phyloP scores from a whole-genome alignment of 2,329 filamentous ascomycete species.

The Colletotrichum nymphaeae region DNA sequence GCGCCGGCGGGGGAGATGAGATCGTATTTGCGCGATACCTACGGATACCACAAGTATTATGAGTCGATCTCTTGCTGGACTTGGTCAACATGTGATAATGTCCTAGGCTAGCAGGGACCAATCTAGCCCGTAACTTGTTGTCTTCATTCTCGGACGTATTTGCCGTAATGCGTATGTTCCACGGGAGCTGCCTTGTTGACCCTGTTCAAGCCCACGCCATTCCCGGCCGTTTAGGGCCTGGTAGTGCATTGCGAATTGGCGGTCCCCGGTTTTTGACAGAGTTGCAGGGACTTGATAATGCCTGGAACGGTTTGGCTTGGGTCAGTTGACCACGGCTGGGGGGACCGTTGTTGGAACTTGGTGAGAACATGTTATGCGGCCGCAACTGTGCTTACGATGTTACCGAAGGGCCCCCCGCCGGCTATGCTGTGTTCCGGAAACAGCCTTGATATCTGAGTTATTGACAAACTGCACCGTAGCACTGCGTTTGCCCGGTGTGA shows the following conservation, averaged over 20 bases:
- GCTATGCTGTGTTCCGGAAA: background rate
- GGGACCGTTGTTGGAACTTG: background rate
- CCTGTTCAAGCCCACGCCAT: constrained; percentile 9
- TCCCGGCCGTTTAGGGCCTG: background rate
- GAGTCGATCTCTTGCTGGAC: constrained; percentile 2
- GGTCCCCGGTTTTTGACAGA: background rate
- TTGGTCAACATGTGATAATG: constrained; percentile 11
- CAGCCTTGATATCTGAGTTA: background rate
- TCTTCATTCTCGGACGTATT: constrained; percentile 2
- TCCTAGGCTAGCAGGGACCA: background rate
- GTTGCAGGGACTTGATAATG: background rate
- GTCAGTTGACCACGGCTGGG: background rate
- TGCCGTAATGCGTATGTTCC: background rate
- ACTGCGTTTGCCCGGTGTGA: constrained; percentile 9
- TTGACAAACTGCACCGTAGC: background rate
- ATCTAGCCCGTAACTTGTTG: background rate
- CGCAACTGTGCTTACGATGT: background rate
- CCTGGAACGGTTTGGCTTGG: background rate
- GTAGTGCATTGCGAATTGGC: background rate
- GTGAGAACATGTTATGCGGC: background rate
- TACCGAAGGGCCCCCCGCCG: too few species aligned
- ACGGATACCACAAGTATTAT: background rate
- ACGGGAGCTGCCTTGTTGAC: background rate
- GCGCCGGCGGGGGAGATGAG: constrained; percentile 13
- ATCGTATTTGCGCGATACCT: constrained; percentile 6